These are phyloP conservation scores for Dissophora globulifera DNA, from an alignment of 192 early-diverging fungal species.

Conservation along the genomic window DNA sequence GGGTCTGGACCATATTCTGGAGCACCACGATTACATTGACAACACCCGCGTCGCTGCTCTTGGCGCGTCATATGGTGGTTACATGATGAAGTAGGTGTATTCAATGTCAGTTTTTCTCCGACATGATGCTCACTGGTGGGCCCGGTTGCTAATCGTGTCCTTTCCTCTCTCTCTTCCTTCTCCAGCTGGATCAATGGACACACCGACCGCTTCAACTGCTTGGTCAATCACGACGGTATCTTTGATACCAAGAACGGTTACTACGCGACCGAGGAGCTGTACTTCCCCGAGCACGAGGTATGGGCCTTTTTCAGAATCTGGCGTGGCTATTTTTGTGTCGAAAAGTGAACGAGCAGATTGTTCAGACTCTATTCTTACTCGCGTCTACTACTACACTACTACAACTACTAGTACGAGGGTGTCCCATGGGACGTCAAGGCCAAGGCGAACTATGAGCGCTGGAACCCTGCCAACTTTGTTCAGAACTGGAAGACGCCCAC, in stretches of 20 bases:
- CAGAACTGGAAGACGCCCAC: constrained; percentile 82
- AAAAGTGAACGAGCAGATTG: no score
- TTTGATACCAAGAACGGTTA: constrained; percentile 69
- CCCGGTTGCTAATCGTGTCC: neutral
- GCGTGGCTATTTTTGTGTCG: no score
- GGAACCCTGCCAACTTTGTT: constrained; percentile 75
- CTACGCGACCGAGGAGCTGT: constrained; percentile 84
- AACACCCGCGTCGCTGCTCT: constrained; percentile 64
- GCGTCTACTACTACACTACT: no score
- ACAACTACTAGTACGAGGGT: constrained; percentile 76
- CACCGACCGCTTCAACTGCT: constrained; percentile 68
- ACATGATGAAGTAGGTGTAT: constrained; percentile 72
- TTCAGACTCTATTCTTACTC: no score
- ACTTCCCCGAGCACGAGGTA: constrained; percentile 81
- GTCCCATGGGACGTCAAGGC: constrained; percentile 65
- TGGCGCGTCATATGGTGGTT: constrained; percentile 84
- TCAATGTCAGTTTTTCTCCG: neutral
- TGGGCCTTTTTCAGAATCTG: no score
- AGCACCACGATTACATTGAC: constrained; percentile 67
- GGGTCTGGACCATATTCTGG: constrained; percentile 71
- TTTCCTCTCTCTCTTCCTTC: no score
- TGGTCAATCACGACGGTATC: constrained; percentile 82
- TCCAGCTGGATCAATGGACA: constrained; percentile 80
- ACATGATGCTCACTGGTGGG: neutral
- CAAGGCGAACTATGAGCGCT: constrained; percentile 66